phyloP scores from a whole-genome alignment of 176 grass and related monocot species.

The Hsuehochloa calcarea region DNA sequence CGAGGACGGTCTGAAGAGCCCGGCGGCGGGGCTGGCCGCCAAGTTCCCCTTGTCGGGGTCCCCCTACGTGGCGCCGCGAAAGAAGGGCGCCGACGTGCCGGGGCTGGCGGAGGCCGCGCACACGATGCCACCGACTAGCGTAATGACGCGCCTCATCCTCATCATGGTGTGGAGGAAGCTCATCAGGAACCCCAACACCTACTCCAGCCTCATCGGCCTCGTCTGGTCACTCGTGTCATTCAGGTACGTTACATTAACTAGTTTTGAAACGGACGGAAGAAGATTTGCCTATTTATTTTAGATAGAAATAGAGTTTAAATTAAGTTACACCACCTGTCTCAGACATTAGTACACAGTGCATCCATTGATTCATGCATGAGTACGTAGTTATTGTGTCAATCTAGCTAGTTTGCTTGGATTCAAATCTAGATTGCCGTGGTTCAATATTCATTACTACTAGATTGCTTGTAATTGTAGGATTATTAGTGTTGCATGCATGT shows the following conservation, averaged over 20 bases:
- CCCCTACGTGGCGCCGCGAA: conserved; percentile 64
- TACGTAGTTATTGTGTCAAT: neutral
- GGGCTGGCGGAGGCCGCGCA: conserved; percentile 74
- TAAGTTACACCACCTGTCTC: neutral
- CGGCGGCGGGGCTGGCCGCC: conserved; percentile 20
- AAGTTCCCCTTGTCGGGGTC: conserved; percentile 84
- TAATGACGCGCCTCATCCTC: conserved; percentile 96
- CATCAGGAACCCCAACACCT: conserved; percentile 98
- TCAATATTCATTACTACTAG: conserved; percentile 19
- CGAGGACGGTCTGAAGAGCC: conserved; percentile 73
- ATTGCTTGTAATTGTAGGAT: conserved; percentile 47
- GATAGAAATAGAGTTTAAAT: neutral
- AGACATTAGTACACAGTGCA: neutral
- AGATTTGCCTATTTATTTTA: neutral
- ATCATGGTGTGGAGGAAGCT: conserved; percentile 99
- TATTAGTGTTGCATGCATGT: conserved; percentile 39
- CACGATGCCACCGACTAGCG: conserved; percentile 93
- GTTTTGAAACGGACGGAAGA: no score
- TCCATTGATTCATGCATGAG: neutral
- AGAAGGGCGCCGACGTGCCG: conserved; percentile 64
- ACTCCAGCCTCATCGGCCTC: conserved; percentile 93
- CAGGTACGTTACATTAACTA: conserved; percentile 46
- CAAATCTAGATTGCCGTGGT: conserved; percentile 30
- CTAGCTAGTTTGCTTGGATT: neutral
- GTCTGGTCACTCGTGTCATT: conserved; percentile 90